Evolutionary conservation across 768 basidiomycete species (phyloP).

Genomic region (Tricholoma sp.): DNA sequence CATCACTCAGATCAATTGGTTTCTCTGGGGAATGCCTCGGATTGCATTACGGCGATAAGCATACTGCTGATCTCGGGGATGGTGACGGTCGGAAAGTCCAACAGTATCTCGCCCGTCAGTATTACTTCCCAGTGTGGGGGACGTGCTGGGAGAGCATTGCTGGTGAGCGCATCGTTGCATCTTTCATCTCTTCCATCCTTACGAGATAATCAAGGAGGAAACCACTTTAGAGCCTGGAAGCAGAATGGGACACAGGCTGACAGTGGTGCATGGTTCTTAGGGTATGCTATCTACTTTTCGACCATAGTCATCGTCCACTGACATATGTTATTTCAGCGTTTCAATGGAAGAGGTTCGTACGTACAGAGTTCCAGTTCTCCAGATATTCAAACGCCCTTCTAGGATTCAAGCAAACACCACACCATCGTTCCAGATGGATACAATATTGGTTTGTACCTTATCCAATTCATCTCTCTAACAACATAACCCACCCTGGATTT

Average conservation of each 20-base stretch:
- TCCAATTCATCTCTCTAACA: background rate
- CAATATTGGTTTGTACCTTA: conserved; percentile 40
- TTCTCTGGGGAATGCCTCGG: conserved; percentile 82
- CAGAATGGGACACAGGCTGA: conserved; percentile 74
- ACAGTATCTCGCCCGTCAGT: conserved; percentile 69
- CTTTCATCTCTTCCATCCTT: background rate
- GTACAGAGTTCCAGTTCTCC: conserved; percentile 1
- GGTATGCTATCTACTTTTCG: conserved; percentile 35
- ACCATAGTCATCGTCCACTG: background rate
- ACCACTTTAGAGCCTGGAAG: conserved; percentile 87
- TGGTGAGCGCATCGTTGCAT: conserved; percentile 29
- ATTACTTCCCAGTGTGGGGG: conserved; percentile 73
- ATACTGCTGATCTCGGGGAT: conserved; percentile 80
- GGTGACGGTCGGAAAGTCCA: conserved; percentile 68
- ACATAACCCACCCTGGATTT: background rate
- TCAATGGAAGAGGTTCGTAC: conserved; percentile 61
- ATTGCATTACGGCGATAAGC: conserved; percentile 67
- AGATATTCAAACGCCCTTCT: conserved; percentile 9
- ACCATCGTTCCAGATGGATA: conserved; percentile 76
- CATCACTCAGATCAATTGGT: conserved; percentile 57
- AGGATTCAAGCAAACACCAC: conserved; percentile 61
- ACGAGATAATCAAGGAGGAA: conserved; percentile 48
- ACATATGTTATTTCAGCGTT: conserved; percentile 35
- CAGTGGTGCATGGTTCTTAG: conserved; percentile 83
- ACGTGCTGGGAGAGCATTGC: conserved; percentile 86